Percentiles rank a stretch among this genome's conserved stretches.
phyloP scores from a whole-genome alignment of 345 rosid genomes.

The Eucalyptus erythrocorys region DNA sequence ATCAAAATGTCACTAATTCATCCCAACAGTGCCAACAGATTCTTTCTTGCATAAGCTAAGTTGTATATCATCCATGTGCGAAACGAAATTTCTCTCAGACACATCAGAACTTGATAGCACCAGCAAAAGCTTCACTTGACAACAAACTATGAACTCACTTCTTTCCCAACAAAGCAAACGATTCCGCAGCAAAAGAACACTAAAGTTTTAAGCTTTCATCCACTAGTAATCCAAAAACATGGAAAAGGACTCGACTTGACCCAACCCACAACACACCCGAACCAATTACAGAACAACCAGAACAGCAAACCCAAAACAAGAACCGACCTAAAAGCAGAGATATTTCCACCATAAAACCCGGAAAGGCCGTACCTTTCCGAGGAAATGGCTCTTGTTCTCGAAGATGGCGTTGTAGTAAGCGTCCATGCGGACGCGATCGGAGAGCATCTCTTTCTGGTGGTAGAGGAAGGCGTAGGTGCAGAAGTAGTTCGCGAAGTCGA shows the following conservation, averaged over 20 bases:
- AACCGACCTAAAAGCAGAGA: background rate
- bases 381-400: conserved; percentile 68
- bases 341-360: background rate
- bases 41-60: background rate
- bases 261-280: background rate
- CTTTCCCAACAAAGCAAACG: background rate
- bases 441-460: conserved; percentile 99
- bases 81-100: background rate
- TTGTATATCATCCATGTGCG: background rate
- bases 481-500: conserved; percentile 82
- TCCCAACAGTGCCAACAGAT: background rate
- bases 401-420: conserved; percentile 76
- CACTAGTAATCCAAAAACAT: background rate
- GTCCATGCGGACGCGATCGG: conserved; percentile 97
- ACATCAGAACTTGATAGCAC: background rate
- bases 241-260: background rate
- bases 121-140: background rate
- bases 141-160: background rate
- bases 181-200: background rate
- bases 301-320: background rate
- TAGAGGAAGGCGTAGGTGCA: conserved; percentile 81
- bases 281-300: background rate
- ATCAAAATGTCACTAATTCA: background rate
- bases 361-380: conserved; percentile 50
- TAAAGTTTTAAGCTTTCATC: background rate